Conservation (phyloP, 2,329 filamentous ascomycete genomes). For the Aureobasidium vineae region DNA sequence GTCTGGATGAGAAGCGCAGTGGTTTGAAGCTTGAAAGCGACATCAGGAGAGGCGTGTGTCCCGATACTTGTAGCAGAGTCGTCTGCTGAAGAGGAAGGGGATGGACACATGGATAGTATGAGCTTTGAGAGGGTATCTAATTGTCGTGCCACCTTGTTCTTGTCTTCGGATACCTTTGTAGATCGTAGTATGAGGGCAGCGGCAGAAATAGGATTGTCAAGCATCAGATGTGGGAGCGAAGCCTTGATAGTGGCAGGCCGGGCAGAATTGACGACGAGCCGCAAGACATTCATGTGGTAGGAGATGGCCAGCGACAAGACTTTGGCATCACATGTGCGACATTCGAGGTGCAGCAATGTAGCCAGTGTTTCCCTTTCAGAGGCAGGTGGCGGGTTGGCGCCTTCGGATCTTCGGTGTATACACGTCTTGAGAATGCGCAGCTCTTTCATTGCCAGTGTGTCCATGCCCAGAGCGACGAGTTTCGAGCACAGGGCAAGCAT, state of each 20-base stretch:
- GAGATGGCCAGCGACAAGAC: constrained; percentile 57
- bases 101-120: constrained; percentile 65
- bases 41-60: constrained; percentile 56
- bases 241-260: constrained; percentile 61
- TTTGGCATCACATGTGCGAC: constrained; percentile 39
- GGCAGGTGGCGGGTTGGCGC: background rate
- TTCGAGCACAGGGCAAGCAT: constrained; percentile 68
- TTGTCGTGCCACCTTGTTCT: constrained; percentile 61
- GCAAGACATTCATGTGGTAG: constrained; percentile 64
- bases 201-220: constrained; percentile 57
- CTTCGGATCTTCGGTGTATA: constrained; percentile 14
- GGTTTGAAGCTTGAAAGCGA: constrained; percentile 62
- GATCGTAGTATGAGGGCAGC: constrained; percentile 55
- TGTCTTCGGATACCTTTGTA: constrained; percentile 48
- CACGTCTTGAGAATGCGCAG: constrained; percentile 57
- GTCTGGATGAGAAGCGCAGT: constrained; percentile 61
- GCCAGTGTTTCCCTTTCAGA: constrained; percentile 51
- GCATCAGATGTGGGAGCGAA: constrained; percentile 55
- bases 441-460: constrained; percentile 68
- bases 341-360: constrained; percentile 61
- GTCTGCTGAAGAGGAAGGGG: constrained; percentile 64
- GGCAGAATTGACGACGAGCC: constrained; percentile 60
- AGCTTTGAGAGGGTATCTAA: constrained; percentile 65
- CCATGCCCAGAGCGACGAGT: constrained; percentile 62
- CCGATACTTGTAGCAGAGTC: constrained; percentile 53